Base-by-base conservation (phyloP, 139 green algal species). In the Chlamydomonas incerta region DNA sequence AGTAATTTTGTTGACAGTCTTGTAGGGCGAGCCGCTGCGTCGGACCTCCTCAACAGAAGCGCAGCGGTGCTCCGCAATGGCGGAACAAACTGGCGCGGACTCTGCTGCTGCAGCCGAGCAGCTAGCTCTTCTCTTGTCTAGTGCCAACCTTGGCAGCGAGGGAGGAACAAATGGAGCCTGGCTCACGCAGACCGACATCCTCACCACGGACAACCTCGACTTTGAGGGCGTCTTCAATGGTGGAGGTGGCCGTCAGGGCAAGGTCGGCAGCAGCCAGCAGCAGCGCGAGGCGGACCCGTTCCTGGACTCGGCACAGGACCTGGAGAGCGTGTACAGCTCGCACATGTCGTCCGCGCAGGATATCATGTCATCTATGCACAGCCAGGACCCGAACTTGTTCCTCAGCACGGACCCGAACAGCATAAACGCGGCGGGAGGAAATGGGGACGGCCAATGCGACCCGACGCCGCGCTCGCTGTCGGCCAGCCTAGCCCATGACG, bases 171-270 rank as follows among this genome's bases (percentile, higher is more conserved):
- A 50, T 8, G 41, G 41, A 50, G 60, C 24, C 1, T 85, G 79
- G 79, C 31, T 85, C 26, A 85, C 79, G 21, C 66, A 75, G 24
- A 85, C 79, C 23, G 79, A 85, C 23, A 85, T 85, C 20, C 66
- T 85, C 11, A 85, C 79, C 20, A 85, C 79, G 8, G 79, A 85
- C 67, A 85, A 75, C 31, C 47, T 85, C 15, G 79, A 85, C 33
- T 73, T 85, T 33, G 79, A 85, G 11, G 47, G 21, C 13, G 28
- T 6, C 10, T 66, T 46, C 29, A 83, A 74, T 24, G 55, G 55
- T 3, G 63, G 55, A 24, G 41, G 41, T 8, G 41, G 41, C 8
- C 41, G 41, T 8, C 41, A 50, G 5, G 41, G 77, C 63, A 74
- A 74, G 34, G n/a, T 5, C 5, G 14, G 14, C 33, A 47, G 77